Evolutionary conservation across 106 monocot genomes (phyloP), one percentile per base, ranked within the genome.

Genomic region (Agapanthus africanus): DNA sequence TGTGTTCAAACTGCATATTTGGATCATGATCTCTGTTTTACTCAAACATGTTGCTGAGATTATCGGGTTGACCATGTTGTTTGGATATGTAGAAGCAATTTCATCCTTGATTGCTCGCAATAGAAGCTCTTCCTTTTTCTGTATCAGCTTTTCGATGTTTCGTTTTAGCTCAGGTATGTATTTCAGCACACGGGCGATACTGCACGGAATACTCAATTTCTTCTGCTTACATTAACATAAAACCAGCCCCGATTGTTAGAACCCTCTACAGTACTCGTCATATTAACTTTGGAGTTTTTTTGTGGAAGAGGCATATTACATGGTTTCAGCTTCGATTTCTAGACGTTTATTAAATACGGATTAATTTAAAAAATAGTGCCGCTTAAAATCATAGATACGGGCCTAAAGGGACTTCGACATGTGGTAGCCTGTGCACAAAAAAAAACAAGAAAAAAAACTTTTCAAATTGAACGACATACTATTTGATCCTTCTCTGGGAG

Each of bases 111-210:
- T 40, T n/a, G 22, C 37, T 4, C 33, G 74, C 65, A 32, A 11
- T 7, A 70, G 1, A 2, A 88, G 47, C 71, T 80, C 71, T 64
- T 92, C 81, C 81, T 92, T 92, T 52, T 61, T 88, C 10, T 69
- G n/a, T 19, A 7, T 28, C 10, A 92, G 67, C 22, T 46, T 73
- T 25, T 70, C 65, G 1, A 92, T 68, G 21, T 75, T 68, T n/a
- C 72, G 73, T 71, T 85, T 88, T 35, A 92, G 69, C 80, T 92
- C 92, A 2, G 92, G 92, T 73, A 92, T 85, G 79, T 92, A 92
- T 47, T 85, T 80, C 49, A 88, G 40, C 0, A 83, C 81, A 15
- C 65, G 76, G 16, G 78, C 71, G 10, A 92, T 61, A 0, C 81
- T 88, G 42, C 42, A 60, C 7, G 92, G 85, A 40, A 92, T 88